Percentiles rank a stretch among this genome's conserved stretches.
Evolutionary conservation across 495 filamentous ascomycete genomes (phyloP).

Genomic region (Lindgomyces ingoldianus): DNA sequence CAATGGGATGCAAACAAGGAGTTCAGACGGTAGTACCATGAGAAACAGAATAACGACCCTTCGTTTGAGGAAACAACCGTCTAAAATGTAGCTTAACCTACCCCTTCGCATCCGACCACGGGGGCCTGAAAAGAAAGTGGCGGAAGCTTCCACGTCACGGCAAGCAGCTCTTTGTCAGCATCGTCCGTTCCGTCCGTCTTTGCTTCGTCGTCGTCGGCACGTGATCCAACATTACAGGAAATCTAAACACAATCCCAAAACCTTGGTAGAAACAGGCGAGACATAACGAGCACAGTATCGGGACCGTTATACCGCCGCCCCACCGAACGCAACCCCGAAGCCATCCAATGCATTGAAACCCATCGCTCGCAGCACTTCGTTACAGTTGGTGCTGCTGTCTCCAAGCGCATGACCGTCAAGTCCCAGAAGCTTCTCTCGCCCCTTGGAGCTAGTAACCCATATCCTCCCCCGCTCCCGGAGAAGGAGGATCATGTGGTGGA

Average conservation of each 20-base stretch:
- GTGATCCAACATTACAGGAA: not conserved
- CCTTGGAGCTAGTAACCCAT: conserved; percentile 44
- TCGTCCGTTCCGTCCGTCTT: conserved; percentile 4
- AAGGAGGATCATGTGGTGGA: conserved; percentile 54
- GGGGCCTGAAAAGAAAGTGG: not conserved
- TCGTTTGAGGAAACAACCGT: not conserved
- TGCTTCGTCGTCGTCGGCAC: not conserved
- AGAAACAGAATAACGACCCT: conserved; percentile 5
- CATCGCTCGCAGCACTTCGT: conserved; percentile 16
- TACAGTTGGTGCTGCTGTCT: conserved; percentile 11
- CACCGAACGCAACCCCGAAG: conserved; percentile 26
- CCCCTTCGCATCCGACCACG: not conserved
- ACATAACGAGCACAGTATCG: not conserved
- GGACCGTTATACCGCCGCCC: conserved; percentile 15
- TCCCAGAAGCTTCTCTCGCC: conserved; percentile 18
- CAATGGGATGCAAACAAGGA: conserved; percentile 17
- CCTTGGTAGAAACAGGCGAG: not conserved
- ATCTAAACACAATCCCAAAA: not conserved
- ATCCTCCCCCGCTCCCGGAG: conserved; percentile 49
- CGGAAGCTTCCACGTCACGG: conserved; percentile 5
- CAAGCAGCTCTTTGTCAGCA: conserved; percentile 9
- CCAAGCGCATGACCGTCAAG: not conserved
- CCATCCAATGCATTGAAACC: conserved; percentile 26
- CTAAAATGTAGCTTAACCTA: not conserved
- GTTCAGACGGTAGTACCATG: conserved; percentile 11